Conservation (phyloP, 2,329 filamentous ascomycete species). For the Periconia digitata region DNA sequence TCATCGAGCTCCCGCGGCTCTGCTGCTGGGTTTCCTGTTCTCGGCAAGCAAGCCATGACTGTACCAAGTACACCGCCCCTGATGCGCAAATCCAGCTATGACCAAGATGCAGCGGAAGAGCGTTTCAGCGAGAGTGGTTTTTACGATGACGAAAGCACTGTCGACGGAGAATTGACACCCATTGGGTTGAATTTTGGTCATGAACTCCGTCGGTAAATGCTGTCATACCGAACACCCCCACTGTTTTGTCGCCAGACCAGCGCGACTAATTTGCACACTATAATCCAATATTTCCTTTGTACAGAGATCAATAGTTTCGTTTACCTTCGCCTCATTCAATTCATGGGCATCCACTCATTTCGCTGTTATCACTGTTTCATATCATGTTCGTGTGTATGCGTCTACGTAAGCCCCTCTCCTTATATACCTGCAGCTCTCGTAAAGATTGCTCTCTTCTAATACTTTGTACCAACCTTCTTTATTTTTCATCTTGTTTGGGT, state of each 20-base stretch:
- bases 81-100: conserved; percentile 58
- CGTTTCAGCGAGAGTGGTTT: conserved; percentile 51
- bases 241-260: conserved; percentile 1
- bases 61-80: conserved; percentile 55
- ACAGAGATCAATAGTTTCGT: not conserved
- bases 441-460: not conserved
- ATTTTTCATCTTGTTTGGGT: conserved; percentile 7
- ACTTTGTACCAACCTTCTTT: conserved; percentile 12
- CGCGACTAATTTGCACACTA: conserved; percentile 1
- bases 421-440: not conserved
- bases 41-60: conserved; percentile 24
- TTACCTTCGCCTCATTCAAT: not conserved
- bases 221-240: not conserved
- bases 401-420: not conserved
- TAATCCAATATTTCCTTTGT: conserved; percentile 2
- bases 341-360: conserved; percentile 3
- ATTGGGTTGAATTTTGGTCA: conserved; percentile 37
- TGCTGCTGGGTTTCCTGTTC: conserved; percentile 32
- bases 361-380: not conserved
- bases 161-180: conserved; percentile 42
- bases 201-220: conserved; percentile 19
- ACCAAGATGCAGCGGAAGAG: conserved; percentile 59
- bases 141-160: conserved; percentile 54
- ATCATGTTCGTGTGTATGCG: not conserved
- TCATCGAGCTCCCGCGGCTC: conserved; percentile 32